Conservation (phyloP, 768 basidiomycete species). For the Russula olivacea region DNA sequence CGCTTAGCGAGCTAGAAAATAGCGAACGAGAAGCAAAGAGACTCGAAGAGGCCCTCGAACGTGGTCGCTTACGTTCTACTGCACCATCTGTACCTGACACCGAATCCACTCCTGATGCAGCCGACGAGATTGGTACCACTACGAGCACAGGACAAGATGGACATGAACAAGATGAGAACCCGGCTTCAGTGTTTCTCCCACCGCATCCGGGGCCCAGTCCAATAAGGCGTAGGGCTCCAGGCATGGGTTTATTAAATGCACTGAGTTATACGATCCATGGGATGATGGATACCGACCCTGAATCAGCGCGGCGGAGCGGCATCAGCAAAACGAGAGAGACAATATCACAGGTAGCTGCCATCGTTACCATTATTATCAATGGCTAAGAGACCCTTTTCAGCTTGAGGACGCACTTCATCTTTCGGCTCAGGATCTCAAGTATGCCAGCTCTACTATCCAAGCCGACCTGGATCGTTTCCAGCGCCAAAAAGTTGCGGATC, state of each 20-base stretch:
- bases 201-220: slow-evolving; percentile 79
- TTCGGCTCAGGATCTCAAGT: slow-evolving; percentile 90
- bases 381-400: slow-evolving; percentile 38
- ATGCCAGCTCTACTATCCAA: slow-evolving; percentile 93
- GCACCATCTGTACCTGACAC: neutral
- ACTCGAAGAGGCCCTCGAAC: slow-evolving; percentile 79
- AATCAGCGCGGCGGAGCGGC: slow-evolving; percentile 85
- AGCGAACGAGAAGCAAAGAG: slow-evolving; percentile 87
- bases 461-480: slow-evolving; percentile 98
- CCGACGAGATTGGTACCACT: neutral
- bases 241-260: slow-evolving; percentile 85
- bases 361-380: neutral
- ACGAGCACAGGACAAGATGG: slow-evolving; percentile 14
- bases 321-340: slow-evolving; percentile 93
- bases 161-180: slow-evolving; percentile 33
- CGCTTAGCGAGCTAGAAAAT: slow-evolving; percentile 85
- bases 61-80: slow-evolving; percentile 39
- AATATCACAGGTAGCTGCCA: slow-evolving; percentile 75
- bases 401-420: slow-evolving; percentile 93
- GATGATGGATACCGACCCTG: slow-evolving; percentile 99
- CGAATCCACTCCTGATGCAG: neutral
- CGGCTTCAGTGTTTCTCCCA: slow-evolving; percentile 49
- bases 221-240: slow-evolving; percentile 55
- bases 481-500: slow-evolving; percentile 94
- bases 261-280: slow-evolving; percentile 92